Evolutionary conservation across 352 stramenopile genomes (phyloP), one percentile per base, ranked within the genome.

Genomic region (Pythium phragmitis): DNA sequence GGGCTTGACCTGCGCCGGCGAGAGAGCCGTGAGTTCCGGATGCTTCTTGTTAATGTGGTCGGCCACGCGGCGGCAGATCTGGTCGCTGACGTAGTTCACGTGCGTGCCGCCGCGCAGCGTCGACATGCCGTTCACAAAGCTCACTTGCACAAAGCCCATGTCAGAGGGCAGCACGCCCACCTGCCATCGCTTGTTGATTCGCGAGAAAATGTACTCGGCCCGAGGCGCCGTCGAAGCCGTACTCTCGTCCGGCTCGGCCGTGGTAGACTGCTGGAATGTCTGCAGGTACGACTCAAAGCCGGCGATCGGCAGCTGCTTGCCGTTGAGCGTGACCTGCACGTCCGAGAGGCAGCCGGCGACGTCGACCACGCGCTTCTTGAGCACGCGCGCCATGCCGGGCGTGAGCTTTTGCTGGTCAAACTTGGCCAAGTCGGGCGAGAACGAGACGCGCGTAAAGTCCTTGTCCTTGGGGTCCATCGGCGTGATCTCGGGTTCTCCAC

Each of bases 71-170:
- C 82, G 77, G 30, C 80, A 90, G 23, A 96, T 77, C 61, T 94
- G 87, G 43, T 96, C 87, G 9, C 74, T 72, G 9, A 96, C 69
- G 52, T 97, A 97, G 52, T 90, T 86, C 21, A 99, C 96, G 71
- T 99, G 98, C 2, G 81, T 92, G 36, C 98, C 98, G 47, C 98
- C 98, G 60, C 98, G 98, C 19, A 89, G 87, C 17, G 98, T 99
- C 28, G 85, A 97, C 79, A 99, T 99, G 34, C 95, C 93, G 70
- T 99, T 99, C 5, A 99, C 98, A 76, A 99, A 99, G 53, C 94
- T 99, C 54, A 99, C 90, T 73, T 99, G 96, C 49, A 98, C 82
- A 66, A 98, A 98, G 47, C 89, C 86, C 11, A 96, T 87, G 57
- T 98, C 94, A 0, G 88, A 96, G 3, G 88, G 76, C 43, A 93